Conservation (phyloP, 2,329 filamentous ascomycete species). For the Pezicula rhizophila region DNA sequence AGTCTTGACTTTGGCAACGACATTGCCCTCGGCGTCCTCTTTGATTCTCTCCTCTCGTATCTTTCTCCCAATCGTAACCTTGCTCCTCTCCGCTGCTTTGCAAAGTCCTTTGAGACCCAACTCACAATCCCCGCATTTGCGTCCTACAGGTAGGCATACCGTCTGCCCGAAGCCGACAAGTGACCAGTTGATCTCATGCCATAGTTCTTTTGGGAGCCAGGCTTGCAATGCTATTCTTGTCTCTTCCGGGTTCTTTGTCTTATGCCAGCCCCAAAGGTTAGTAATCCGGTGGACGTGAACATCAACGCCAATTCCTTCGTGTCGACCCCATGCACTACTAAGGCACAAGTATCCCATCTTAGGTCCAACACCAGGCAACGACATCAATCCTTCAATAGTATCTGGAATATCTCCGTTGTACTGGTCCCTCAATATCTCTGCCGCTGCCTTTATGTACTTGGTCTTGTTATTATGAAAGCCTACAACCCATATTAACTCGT, state of each 20-base stretch:
- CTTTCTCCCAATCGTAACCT: conserved; percentile 52
- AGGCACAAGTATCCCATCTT: conserved; percentile 72
- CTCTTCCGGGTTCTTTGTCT: conserved; percentile 62
- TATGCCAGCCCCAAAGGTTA: conserved; percentile 66
- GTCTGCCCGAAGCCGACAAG: conserved; percentile 70
- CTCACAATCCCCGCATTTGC: conserved; percentile 77
- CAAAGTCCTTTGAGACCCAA: conserved; percentile 73
- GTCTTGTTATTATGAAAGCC: conserved; percentile 75
- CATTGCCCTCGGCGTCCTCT: conserved; percentile 28
- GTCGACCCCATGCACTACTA: conserved; percentile 61
- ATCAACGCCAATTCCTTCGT: conserved; percentile 53
- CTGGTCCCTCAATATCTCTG: conserved; percentile 53
- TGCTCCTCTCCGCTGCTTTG: conserved; percentile 60
- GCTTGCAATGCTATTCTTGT: conserved; percentile 56
- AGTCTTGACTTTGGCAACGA: conserved; percentile 23
- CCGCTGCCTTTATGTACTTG: conserved; percentile 61
- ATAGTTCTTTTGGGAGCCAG: conserved; percentile 64
- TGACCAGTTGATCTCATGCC: conserved; percentile 70
- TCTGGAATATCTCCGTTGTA: conserved; percentile 61
- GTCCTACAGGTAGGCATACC: conserved; percentile 59
- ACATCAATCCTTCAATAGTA: conserved; percentile 56
- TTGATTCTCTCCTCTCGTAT: conserved; percentile 35
- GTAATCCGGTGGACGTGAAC: conserved; percentile 72
- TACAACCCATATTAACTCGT: conserved; percentile 60
- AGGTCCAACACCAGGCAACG: conserved; percentile 63